Percentiles rank a stretch among this genome's conserved stretches.
Evolutionary conservation across 176 grass and related monocot species (phyloP).

Genomic region (Rhynchospora pubera): DNA sequence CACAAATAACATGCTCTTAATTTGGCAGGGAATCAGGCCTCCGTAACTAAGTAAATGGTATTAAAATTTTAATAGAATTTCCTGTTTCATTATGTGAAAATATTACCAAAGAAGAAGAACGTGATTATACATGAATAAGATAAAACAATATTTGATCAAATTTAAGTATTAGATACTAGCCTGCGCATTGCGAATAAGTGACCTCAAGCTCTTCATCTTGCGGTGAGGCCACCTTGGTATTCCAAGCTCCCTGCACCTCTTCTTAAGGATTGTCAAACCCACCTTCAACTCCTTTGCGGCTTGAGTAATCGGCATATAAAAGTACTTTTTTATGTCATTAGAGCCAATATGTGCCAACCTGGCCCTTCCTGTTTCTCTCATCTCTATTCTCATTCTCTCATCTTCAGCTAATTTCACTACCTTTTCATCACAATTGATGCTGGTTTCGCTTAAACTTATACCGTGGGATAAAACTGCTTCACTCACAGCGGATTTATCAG

Average conservation of each 20-base stretch:
- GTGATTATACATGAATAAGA: neutral
- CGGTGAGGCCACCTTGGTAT: slow-evolving; percentile 75
- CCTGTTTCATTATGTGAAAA: neutral
- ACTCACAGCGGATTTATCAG: neutral
- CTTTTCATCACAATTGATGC: neutral
- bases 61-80: neutral
- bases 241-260: slow-evolving; percentile 79
- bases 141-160: neutral
- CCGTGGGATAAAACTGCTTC: neutral
- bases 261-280: slow-evolving; percentile 87
- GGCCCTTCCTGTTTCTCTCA: slow-evolving; percentile 18
- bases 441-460: neutral
- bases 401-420: neutral
- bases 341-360: slow-evolving; percentile 49
- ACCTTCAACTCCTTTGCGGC: slow-evolving; percentile 83
- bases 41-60: neutral
- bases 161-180: slow-evolving; percentile 13
- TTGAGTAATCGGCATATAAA: slow-evolving; percentile 76
- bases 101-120: neutral
- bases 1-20: no score
- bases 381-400: neutral
- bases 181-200: slow-evolving; percentile 75
- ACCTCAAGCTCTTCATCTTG: slow-evolving; percentile 89
- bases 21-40: neutral
- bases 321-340: slow-evolving; percentile 54